Conservation (phyloP, 441 rosid genomes). For the Syzygium malaccense region DNA sequence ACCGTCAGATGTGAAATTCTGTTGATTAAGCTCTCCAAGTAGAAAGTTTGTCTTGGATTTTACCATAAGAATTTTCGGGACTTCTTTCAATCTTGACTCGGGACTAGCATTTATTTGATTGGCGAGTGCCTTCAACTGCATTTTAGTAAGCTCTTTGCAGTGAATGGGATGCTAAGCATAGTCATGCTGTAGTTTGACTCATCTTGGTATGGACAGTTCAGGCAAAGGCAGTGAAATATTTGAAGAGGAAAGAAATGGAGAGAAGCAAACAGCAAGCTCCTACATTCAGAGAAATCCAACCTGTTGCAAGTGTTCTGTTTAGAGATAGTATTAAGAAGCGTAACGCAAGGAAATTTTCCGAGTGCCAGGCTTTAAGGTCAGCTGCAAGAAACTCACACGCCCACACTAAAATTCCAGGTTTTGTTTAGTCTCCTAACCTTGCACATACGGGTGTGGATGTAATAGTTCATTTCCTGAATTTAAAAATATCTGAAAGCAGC, state of each 20-base stretch:
- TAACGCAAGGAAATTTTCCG: neutral
- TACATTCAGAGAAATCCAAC: neutral
- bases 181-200: neutral
- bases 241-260: neutral
- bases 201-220: neutral
- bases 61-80: neutral
- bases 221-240: constrained; percentile 1
- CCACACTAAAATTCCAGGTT: neutral
- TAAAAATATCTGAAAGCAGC: neutral
- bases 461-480: neutral
- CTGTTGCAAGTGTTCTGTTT: neutral
- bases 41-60: neutral
- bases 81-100: neutral
- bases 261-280: neutral
- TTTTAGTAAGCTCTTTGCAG: neutral
- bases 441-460: neutral
- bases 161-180: neutral
- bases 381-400: neutral
- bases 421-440: neutral
- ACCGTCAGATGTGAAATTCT: neutral
- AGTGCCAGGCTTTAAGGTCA: neutral
- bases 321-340: constrained; percentile 7
- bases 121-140: neutral
- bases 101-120: neutral
- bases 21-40: neutral